Conservation (phyloP, 805 yeast genomes). For the Debaryomyces tyrocola region DNA sequence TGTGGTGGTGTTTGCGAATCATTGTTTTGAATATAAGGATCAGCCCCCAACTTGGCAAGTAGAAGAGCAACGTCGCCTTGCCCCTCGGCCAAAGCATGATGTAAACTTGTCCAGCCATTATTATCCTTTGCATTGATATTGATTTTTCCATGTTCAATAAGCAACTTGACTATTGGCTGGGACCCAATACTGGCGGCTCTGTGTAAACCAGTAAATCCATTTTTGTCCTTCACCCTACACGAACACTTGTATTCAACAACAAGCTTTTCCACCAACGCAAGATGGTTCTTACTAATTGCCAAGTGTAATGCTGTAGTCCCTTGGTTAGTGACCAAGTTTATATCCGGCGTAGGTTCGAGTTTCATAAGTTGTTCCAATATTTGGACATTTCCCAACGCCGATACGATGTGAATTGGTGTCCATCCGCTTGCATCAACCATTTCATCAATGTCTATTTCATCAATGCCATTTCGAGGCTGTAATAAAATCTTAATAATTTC, state of each 20-base stretch:
- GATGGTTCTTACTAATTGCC: conserved; percentile 70
- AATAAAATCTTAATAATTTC: conserved; percentile 44
- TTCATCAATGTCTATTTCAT: conserved; percentile 64
- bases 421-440: conserved; percentile 75
- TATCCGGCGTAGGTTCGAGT: conserved; percentile 53
- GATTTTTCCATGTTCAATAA: conserved; percentile 49
- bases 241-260: conserved; percentile 56
- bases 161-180: conserved; percentile 52
- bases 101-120: conserved; percentile 83
- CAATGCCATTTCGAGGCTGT: conserved; percentile 6
- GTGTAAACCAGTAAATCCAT: conserved; percentile 67
- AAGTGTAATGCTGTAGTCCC: conserved; percentile 78
- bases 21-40: conserved; percentile 41
- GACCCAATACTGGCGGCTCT: conserved; percentile 84
- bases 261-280: conserved; percentile 53
- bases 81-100: conserved; percentile 90
- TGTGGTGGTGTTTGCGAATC: conserved; percentile 50
- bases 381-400: conserved; percentile 65
- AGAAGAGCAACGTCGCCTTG: conserved; percentile 71
- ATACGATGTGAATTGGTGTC: conserved; percentile 85
- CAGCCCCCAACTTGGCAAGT: conserved; percentile 70
- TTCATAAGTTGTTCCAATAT: conserved; percentile 52
- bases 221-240: conserved; percentile 64
- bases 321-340: conserved; percentile 58
- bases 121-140: conserved; percentile 69